Percentiles rank a stretch among this genome's conserved stretches.
Evolutionary conservation across 768 basidiomycete genomes (phyloP).

Genomic region (Hypholoma fasciculare): DNA sequence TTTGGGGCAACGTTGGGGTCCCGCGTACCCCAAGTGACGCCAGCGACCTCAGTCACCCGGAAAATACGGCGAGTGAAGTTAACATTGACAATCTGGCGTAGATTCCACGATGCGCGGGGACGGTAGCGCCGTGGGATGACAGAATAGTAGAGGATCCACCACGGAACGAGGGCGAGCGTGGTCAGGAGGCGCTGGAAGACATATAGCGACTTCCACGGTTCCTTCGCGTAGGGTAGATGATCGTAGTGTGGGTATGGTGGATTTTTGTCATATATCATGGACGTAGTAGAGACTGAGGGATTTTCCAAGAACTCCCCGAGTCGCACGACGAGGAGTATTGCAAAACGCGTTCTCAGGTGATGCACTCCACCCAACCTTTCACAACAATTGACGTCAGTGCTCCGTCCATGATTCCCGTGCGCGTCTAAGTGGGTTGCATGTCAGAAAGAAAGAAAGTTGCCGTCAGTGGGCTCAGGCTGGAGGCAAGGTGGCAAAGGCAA

Average conservation of each 20-base stretch:
- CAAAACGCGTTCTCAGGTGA: neutral
- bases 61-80: constrained; percentile 53
- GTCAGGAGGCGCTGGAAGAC: constrained; percentile 48
- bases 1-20: constrained; percentile 40
- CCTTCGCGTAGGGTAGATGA: constrained; percentile 42
- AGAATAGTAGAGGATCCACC: constrained; percentile 44
- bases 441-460: too few relatives aligned
- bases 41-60: constrained; percentile 55
- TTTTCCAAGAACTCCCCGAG: neutral
- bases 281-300: neutral
- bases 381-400: neutral
- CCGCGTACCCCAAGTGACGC: constrained; percentile 54
- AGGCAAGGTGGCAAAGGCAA: too few relatives aligned
- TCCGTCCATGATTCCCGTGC: too few relatives aligned
- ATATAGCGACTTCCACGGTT: constrained; percentile 48
- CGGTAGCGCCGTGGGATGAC: constrained; percentile 42
- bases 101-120: constrained; percentile 50
- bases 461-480: too few relatives aligned
- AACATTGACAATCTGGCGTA: constrained; percentile 49
- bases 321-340: neutral
- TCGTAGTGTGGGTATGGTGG: constrained; percentile 42
- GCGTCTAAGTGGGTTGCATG: too few relatives aligned
- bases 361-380: neutral
- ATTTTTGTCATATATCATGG: constrained; percentile 27
- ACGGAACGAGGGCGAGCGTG: constrained; percentile 45